Percentiles rank a stretch among this genome's conserved stretches.
Conservation (phyloP, 768 basidiomycete species). For the Tulasnella sp. region DNA sequence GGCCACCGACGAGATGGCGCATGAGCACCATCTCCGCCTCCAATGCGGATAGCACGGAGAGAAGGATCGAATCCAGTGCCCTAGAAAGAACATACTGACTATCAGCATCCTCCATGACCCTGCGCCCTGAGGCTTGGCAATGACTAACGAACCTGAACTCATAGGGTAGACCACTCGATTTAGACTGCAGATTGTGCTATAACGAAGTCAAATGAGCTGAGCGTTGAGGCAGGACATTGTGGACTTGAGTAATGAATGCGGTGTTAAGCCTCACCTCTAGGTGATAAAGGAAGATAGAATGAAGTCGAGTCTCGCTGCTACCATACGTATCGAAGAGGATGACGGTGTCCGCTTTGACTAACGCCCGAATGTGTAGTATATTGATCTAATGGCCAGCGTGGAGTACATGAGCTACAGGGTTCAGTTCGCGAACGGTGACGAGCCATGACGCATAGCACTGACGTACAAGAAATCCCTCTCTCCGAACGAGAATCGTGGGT, state of each 20-base stretch:
- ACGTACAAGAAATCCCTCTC: constrained; percentile 76
- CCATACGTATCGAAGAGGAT: constrained; percentile 89
- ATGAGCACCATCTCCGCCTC: constrained; percentile 97
- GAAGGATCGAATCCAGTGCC: constrained; percentile 84
- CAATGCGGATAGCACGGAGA: constrained; percentile 83
- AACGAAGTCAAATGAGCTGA: neutral
- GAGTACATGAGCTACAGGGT: constrained; percentile 10
- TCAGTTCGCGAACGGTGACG: neutral
- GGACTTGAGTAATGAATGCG: too few relatives aligned
- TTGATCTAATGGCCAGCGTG: constrained; percentile 49
- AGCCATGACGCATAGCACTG: neutral
- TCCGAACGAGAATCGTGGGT: constrained; percentile 83
- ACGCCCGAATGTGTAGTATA: constrained; percentile 86
- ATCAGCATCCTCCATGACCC: too few relatives aligned
- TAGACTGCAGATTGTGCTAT: constrained; percentile 76
- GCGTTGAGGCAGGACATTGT: neutral
- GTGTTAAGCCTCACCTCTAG: constrained; percentile 59
- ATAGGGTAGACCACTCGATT: constrained; percentile 61
- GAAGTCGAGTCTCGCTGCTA: constrained; percentile 72
- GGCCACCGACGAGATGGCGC: constrained; percentile 76
- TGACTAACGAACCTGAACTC: constrained; percentile 80
- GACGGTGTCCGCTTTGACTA: constrained; percentile 87
- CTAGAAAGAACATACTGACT: constrained; percentile 42
- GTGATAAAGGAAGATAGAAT: constrained; percentile 81
- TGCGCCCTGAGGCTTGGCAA: too few relatives aligned